Conservation (phyloP, 164 flowering plant species). For the Paratinospora sagittata region DNA sequence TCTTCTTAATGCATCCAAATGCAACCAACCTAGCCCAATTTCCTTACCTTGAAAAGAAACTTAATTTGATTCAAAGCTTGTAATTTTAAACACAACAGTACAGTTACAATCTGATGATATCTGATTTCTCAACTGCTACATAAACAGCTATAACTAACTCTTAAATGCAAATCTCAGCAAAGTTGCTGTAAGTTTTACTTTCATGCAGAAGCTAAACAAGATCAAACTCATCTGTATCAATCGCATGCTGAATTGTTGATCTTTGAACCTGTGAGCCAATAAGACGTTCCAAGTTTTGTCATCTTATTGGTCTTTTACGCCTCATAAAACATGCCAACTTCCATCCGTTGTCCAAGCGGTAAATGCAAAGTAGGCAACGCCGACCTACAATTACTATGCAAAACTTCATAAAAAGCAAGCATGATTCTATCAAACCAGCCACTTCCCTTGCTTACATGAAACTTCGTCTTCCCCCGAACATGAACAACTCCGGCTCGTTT, state of each 20-base stretch:
- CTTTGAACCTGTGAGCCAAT: not conserved
- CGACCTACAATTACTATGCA: constrained; percentile 70
- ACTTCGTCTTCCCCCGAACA: constrained; percentile 67
- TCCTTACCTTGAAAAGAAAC: not conserved
- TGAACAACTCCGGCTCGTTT: constrained; percentile 55
- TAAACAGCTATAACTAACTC: not conserved
- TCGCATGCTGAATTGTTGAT: not conserved
- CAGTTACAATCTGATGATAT: not conserved
- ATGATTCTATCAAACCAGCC: constrained; percentile 54
- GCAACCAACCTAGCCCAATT: not conserved
- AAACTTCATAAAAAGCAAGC: constrained; percentile 64
- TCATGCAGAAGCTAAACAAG: no score
- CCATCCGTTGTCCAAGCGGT: constrained; percentile 52
- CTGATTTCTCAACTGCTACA: not conserved
- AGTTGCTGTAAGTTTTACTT: not conserved
- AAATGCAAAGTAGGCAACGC: constrained; percentile 59
- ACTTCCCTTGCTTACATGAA: constrained; percentile 40
- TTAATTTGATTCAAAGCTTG: no score
- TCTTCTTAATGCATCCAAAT: not conserved
- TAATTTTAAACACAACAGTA: not conserved
- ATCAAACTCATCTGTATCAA: not conserved
- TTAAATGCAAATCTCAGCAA: not conserved
- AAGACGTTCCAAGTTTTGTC: not conserved
- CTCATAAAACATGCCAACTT: constrained; percentile 84
- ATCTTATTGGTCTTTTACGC: constrained; percentile 30